Evolutionary conservation across 352 stramenopile species (phyloP), one percentile per base, ranked within the genome.

Genomic region (Pilasporangium apinafurcum): DNA sequence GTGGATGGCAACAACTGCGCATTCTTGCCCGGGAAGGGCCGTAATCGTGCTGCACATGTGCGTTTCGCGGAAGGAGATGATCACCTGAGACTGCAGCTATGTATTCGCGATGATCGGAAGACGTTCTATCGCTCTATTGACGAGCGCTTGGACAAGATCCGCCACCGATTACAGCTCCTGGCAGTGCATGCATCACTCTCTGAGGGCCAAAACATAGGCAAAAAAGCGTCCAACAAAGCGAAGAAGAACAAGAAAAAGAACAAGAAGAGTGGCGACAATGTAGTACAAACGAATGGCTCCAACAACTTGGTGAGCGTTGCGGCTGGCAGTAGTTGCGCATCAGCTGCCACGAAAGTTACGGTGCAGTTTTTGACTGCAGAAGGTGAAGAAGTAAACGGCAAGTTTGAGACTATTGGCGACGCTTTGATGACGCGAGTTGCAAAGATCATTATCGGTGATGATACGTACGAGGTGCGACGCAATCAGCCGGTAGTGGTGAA

Each of bases 401-500:
- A 69, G 32, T 32, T 14, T 6, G 13, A 49, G 25, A 60, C 42
- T 5, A 65, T 85, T 14, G 55, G 71, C 1, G 71, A 85, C 16
- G 67, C 62, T 9, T 44, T 87, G 9, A 56, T 67, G 51, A n/a
- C n/a, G n/a, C 58, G 56, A 22, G 78, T 67, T 0, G 51, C 44
- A 17, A 56, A 44, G 3, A 62, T 87, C 13, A 18, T 64, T 10
- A 62, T 89, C n/a, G 70, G 73, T 5, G 26, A 43, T 6, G 48
- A 65, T 13, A 56, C 20, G 7, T 83, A 85, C 25, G 37, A 62
- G 20, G 68, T 86, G 32, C 36, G 83, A 40, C 60, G 54, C 16
- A 89, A 89, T 53, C 68, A 86, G 28, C 76, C 72, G 36, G 41
- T 74, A 6, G 68, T 92, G n/a, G 42, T 60, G 40, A 40, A 44